These are phyloP conservation scores for Leersia perrieri DNA, from an alignment of 176 grass and related monocot species.

Conservation along the genomic window DNA sequence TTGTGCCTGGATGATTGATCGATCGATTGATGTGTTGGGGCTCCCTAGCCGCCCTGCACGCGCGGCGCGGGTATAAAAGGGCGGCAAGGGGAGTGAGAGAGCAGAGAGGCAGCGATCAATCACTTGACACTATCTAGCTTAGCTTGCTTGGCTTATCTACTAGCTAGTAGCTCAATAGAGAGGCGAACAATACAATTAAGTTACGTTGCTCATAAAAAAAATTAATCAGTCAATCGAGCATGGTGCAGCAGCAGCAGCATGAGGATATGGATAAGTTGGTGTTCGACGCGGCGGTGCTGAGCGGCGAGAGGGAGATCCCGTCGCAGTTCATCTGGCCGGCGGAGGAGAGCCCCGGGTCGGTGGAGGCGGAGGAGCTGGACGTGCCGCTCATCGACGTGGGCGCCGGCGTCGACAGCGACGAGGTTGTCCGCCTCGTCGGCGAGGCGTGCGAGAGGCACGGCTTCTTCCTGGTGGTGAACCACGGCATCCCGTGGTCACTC, in stretches of 20 bases:
- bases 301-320: slow-evolving; percentile 47
- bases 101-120: no score
- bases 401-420: not conserved
- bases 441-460: slow-evolving; percentile 66
- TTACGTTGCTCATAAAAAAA: no score
- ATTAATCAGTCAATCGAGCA: not conserved
- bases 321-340: slow-evolving; percentile 80
- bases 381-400: slow-evolving; percentile 85
- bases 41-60: no score
- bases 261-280: slow-evolving; percentile 29
- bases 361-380: slow-evolving; percentile 49
- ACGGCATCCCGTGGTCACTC: slow-evolving; percentile 65
- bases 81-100: not conserved
- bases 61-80: not conserved
- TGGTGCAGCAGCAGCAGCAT: slow-evolving; percentile 3
- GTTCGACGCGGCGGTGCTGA: slow-evolving; percentile 72
- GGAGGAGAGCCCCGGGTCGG: slow-evolving; percentile 59
- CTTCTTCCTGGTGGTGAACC: slow-evolving; percentile 93
- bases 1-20: no score
- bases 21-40: not conserved
- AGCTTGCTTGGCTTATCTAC: no score
- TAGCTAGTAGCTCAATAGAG: no score
- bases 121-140: no score
- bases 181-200: no score
- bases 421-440: slow-evolving; percentile 38